Percentiles rank a stretch among this genome's conserved stretches.
Conservation (phyloP, 179 eudicot genomes). For the Beta lomatogona region DNA sequence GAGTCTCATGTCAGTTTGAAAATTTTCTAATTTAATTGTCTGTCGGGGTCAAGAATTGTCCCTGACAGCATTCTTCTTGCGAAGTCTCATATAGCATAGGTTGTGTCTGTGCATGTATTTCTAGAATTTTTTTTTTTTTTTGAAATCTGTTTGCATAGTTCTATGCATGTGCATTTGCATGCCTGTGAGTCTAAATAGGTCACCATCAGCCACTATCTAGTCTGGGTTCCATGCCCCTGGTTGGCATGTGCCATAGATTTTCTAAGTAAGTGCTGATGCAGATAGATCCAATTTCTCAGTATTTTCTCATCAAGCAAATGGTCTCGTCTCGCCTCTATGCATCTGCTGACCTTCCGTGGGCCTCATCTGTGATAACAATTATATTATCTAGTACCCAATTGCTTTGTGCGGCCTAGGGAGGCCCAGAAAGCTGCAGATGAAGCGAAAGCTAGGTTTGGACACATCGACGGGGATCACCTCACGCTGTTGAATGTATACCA, state of each 20-base stretch:
- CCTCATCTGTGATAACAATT: constrained; percentile 96
- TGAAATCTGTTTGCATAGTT: no score
- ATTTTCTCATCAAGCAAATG: constrained; percentile 98
- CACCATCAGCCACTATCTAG: constrained; percentile 90
- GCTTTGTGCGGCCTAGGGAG: constrained; percentile 99
- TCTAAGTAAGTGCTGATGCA: constrained; percentile 91
- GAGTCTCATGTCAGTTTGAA: constrained; percentile 21
- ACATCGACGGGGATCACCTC: constrained; percentile 96
- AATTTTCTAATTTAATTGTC: constrained; percentile 7
- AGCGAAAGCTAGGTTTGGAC: constrained; percentile 97
- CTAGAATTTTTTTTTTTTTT: constrained; percentile 19
- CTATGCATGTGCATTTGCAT: constrained; percentile 34
- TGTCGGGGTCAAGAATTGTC: constrained; percentile 23
- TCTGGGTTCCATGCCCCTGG: constrained; percentile 72
- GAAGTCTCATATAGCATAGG: constrained; percentile 28
- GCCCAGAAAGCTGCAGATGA: constrained; percentile 99
- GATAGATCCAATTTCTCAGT: constrained; percentile 98
- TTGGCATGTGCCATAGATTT: constrained; percentile 87
- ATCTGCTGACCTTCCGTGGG: constrained; percentile 99
- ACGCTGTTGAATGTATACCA: constrained; percentile 96
- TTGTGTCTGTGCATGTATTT: constrained; percentile 27
- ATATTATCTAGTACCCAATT: constrained; percentile 99
- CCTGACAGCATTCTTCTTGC: constrained; percentile 16
- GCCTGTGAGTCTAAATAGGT: constrained; percentile 54
- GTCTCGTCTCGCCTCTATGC: constrained; percentile 96